phyloP scores from a whole-genome alignment of 257 asterid genomes.

The Eustoma russellianum region DNA sequence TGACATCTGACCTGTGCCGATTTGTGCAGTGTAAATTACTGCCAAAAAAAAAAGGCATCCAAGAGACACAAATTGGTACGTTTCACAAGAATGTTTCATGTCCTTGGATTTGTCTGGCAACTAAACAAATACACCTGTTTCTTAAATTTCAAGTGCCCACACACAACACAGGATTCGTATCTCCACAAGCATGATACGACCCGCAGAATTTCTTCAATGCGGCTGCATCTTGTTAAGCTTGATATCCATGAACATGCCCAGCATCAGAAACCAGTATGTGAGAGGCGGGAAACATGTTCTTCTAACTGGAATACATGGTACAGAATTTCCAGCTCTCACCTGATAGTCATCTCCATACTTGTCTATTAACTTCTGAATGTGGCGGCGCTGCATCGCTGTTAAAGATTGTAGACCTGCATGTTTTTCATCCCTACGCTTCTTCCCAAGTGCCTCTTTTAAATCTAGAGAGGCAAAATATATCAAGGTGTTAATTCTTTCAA shows the following conservation, averaged over 20 bases:
- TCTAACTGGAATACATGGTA: not conserved
- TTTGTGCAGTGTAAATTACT: no score
- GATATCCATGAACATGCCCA: conserved; percentile 94
- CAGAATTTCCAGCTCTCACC: conserved; percentile 25
- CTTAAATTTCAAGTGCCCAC: conserved; percentile 14
- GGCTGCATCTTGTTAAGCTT: conserved; percentile 83
- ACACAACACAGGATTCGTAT: conserved; percentile 54
- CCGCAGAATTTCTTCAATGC: conserved; percentile 74
- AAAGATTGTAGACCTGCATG: conserved; percentile 60
- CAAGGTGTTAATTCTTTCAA: not conserved
- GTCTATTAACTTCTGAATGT: conserved; percentile 56
- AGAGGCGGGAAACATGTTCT: not conserved
- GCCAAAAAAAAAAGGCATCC: no score
- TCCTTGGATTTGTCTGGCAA: no score
- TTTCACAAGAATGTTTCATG: no score
- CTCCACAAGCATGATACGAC: conserved; percentile 50
- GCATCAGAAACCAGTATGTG: conserved; percentile 11
- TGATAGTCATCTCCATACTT: conserved; percentile 75
- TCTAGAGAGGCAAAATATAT: conserved; percentile 31
- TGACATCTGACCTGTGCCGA: no score
- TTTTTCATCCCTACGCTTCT: conserved; percentile 70
- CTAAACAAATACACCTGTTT: no score
- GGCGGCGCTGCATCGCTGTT: conserved; percentile 58
- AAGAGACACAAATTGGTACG: no score
- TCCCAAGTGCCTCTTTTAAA: conserved; percentile 81